These are phyloP conservation scores for Wickerhamiella azymoides DNA, from an alignment of 805 yeast genomes.

Conservation along the genomic window DNA sequence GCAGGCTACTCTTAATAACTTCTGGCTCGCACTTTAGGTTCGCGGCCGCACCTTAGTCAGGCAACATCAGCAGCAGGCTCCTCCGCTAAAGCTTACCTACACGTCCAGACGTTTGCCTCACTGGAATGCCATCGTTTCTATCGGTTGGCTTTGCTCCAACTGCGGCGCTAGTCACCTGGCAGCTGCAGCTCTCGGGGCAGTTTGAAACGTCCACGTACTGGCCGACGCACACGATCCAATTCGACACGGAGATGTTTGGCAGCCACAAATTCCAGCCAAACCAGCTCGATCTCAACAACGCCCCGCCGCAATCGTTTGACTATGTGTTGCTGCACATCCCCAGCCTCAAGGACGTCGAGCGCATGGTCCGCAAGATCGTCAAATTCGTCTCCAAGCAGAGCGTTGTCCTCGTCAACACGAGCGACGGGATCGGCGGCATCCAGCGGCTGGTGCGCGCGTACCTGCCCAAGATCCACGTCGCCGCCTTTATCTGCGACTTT, in stretches of 20 bases:
- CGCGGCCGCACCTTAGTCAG: neutral
- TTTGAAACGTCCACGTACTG: constrained; percentile 19
- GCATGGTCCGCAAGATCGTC: constrained; percentile 18
- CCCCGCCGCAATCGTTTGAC: constrained; percentile 5
- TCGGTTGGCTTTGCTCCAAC: constrained; percentile 21
- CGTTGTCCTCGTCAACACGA: constrained; percentile 17
- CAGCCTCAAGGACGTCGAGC: constrained; percentile 19
- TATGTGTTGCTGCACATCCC: constrained; percentile 17
- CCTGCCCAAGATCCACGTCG: constrained; percentile 13
- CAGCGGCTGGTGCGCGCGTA: constrained; percentile 17
- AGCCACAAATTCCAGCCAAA: constrained; percentile 10
- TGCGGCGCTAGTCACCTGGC: constrained; percentile 20
- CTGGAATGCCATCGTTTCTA: constrained; percentile 8
- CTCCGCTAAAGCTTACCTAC: neutral
- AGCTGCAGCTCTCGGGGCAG: constrained; percentile 13
- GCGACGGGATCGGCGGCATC: constrained; percentile 18
- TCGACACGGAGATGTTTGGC: constrained; percentile 16
- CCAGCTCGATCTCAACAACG: constrained; percentile 14
- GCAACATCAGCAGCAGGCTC: neutral
- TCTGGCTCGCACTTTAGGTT: no score
- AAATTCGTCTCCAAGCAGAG: constrained; percentile 16
- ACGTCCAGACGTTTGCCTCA: neutral
- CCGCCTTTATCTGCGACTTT: constrained; percentile 18
- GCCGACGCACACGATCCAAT: constrained; percentile 16
- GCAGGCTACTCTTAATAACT: no score